Evolutionary conservation across 2,329 filamentous ascomycete genomes (phyloP).

Genomic region (Xylariaceae sp.): DNA sequence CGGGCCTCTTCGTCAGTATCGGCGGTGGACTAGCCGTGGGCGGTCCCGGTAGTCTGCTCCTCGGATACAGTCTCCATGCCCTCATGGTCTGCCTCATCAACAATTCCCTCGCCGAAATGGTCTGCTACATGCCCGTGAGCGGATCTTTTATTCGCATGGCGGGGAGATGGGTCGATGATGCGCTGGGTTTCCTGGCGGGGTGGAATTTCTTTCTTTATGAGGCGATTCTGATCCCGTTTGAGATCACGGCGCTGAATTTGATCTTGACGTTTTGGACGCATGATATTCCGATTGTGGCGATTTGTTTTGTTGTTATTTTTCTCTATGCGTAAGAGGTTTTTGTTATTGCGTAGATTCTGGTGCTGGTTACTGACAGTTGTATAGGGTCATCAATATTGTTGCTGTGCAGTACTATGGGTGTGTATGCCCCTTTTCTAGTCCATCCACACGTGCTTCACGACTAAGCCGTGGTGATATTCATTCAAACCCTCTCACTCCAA

Average conservation of each 20-base stretch:
- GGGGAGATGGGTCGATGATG: slow-evolving; percentile 61
- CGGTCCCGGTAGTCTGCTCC: slow-evolving; percentile 49
- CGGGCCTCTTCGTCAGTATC: slow-evolving; percentile 57
- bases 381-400: slow-evolving; percentile 30
- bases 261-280: slow-evolving; percentile 44
- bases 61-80: slow-evolving; percentile 53
- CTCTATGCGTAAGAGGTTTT: slow-evolving; percentile 39
- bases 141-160: slow-evolving; percentile 61
- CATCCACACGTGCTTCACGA: slow-evolving; percentile 6
- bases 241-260: slow-evolving; percentile 38
- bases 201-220: slow-evolving; percentile 43
- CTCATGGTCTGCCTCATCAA: slow-evolving; percentile 55
- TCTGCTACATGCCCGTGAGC: slow-evolving; percentile 54
- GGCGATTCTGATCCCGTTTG: slow-evolving; percentile 38
- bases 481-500: not conserved
- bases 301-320: slow-evolving; percentile 37
- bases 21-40: slow-evolving; percentile 48
- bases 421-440: not conserved
- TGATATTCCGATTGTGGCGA: slow-evolving; percentile 42
- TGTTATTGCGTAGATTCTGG: not conserved
- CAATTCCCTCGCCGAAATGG: slow-evolving; percentile 63
- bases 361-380: not conserved
- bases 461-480: not conserved
- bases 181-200: slow-evolving; percentile 52
- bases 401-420: slow-evolving; percentile 32